A percentile compares a stretch with the other conserved stretches of the same genome.
Conservation (phyloP, 371 early-diverging fungal species). For the Syncephalastrum monosporum region DNA sequence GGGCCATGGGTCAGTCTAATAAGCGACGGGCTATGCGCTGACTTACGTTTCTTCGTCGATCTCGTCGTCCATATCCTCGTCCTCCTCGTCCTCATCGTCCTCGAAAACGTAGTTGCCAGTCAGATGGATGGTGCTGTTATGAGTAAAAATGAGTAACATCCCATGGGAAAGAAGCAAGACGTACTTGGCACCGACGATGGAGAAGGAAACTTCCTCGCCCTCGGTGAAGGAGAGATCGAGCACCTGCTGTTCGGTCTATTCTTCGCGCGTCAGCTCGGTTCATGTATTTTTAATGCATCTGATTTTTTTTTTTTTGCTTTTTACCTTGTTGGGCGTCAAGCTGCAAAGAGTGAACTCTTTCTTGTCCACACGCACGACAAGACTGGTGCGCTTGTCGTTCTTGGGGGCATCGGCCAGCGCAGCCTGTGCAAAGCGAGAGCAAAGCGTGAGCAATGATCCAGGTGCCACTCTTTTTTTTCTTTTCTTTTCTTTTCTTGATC, state of each 20-base stretch:
- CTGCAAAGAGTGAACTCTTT: conserved; percentile 78
- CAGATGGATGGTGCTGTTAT: conserved; percentile 4
- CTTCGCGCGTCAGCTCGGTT: not conserved
- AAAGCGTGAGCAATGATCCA: not conserved
- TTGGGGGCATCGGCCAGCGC: conserved; percentile 63
- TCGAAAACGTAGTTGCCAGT: conserved; percentile 7
- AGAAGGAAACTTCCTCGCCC: conserved; percentile 78
- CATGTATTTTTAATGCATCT: not conserved
- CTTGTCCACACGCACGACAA: conserved; percentile 67
- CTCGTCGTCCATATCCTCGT: conserved; percentile 27
- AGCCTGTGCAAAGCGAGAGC: conserved; percentile 52
- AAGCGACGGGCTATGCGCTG: conserved; percentile 7
- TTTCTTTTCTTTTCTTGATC: not conserved
- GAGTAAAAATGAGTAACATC: not conserved
- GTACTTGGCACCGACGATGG: conserved; percentile 55
- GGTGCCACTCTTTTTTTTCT: not conserved
- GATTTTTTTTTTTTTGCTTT: not conserved
- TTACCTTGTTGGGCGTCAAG: conserved; percentile 54
- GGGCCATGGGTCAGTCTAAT: too few relatives aligned
- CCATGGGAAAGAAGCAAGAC: not conserved
- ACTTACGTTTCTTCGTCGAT: conserved; percentile 30
- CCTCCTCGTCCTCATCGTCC: conserved; percentile 21
- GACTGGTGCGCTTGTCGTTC: conserved; percentile 57
- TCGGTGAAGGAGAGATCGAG: conserved; percentile 74
- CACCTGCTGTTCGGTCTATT: conserved; percentile 48